These are phyloP conservation scores for Lachnellula subtilissima DNA, from an alignment of 2,329 filamentous ascomycete species.

Conservation along the genomic window DNA sequence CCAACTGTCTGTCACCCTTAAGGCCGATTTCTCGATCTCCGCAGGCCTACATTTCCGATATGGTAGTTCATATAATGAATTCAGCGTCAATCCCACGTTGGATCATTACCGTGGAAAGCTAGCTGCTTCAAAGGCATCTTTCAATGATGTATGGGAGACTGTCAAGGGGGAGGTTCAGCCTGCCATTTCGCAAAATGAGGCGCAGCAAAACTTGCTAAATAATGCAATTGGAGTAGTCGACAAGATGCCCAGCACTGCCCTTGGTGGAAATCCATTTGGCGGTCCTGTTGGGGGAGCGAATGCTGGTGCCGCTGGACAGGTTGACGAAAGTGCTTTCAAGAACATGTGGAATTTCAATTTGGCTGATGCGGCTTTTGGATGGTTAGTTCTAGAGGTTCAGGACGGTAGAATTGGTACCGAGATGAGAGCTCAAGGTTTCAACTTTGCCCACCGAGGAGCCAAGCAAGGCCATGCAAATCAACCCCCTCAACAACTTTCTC, in stretches of 20 bases:
- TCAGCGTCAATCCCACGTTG: conserved; percentile 95
- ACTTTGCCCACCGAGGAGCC: conserved; percentile 90
- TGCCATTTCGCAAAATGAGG: conserved; percentile 87
- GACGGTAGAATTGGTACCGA: conserved; percentile 94
- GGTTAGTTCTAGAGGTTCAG: conserved; percentile 90
- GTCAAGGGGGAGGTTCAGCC: conserved; percentile 95
- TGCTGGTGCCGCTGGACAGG: conserved; percentile 70
- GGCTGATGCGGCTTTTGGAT: conserved; percentile 95
- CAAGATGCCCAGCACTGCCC: conserved; percentile 95
- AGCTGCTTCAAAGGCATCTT: conserved; percentile 94
- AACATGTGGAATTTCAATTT: conserved; percentile 99
- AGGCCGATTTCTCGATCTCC: conserved; percentile 97
- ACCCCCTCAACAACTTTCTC: conserved; percentile 27
- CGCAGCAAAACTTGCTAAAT: conserved; percentile 85
- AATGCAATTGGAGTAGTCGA: conserved; percentile 91
- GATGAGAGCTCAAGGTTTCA: conserved; percentile 98
- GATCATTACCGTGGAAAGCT: conserved; percentile 99
- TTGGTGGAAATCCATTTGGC: conserved; percentile 94
- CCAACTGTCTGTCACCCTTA: conserved; percentile 93
- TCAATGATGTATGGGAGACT: conserved; percentile 99
- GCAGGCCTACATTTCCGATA: conserved; percentile 98
- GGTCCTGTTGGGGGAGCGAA: conserved; percentile 68
- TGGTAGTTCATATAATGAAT: conserved; percentile 99
- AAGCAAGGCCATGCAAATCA: conserved; percentile 54
- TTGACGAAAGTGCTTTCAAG: conserved; percentile 98